These are phyloP conservation scores for Microsporum canis DNA, from an alignment of 2,329 filamentous ascomycete genomes.

Conservation along the genomic window DNA sequence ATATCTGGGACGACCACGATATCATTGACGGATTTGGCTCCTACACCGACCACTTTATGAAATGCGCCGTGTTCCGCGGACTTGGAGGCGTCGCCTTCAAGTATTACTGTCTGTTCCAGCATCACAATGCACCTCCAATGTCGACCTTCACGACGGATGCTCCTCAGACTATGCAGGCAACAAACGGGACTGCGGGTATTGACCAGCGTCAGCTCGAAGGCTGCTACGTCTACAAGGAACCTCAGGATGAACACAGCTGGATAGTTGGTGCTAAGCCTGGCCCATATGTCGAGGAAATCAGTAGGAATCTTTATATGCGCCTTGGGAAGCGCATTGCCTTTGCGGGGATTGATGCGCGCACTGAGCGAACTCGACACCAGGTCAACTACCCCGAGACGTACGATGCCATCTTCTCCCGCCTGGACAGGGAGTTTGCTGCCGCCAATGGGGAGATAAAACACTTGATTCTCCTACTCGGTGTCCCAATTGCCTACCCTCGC, in stretches of 20 bases:
- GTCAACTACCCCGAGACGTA: constrained; percentile 70
- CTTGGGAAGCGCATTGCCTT: constrained; percentile 55
- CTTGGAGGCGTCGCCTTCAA: constrained; percentile 50
- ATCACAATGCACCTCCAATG: constrained; percentile 70
- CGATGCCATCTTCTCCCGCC: constrained; percentile 47
- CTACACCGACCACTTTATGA: constrained; percentile 58
- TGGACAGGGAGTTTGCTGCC: constrained; percentile 41
- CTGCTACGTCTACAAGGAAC: constrained; percentile 56
- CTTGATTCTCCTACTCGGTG: constrained; percentile 52
- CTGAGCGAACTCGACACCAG: constrained; percentile 78
- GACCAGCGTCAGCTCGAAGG: constrained; percentile 64
- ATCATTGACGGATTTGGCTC: constrained; percentile 58
- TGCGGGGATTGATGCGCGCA: constrained; percentile 48
- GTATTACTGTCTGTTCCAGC: constrained; percentile 56
- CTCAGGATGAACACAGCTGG: constrained; percentile 56
- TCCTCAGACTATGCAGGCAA: constrained; percentile 41
- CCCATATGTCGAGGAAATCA: constrained; percentile 52
- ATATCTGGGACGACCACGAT: constrained; percentile 56
- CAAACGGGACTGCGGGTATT: constrained; percentile 41
- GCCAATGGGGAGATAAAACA: constrained; percentile 49
- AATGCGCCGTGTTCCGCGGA: constrained; percentile 52
- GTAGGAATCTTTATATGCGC: constrained; percentile 51
- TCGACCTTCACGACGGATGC: constrained; percentile 77
- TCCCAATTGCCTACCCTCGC: constrained; percentile 60
- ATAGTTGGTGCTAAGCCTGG: constrained; percentile 66